Evolutionary conservation across 441 rosid species (phyloP).

Genomic region (Rhodomyrtus psidioides): DNA sequence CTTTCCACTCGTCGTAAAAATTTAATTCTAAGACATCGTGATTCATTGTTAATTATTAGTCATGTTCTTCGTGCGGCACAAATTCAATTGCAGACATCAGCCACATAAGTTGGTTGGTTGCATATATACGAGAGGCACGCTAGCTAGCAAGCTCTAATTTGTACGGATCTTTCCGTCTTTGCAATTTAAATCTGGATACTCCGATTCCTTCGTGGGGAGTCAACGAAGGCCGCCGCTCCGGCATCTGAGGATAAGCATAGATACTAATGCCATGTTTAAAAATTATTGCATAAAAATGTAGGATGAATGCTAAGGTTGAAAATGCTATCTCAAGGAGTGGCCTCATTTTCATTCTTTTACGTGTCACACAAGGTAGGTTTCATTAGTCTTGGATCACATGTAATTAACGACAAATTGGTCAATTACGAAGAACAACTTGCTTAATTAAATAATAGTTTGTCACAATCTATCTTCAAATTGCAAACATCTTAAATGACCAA

Average conservation of each 20-base stretch:
- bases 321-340: background rate
- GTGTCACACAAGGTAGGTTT: background rate
- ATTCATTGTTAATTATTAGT: background rate
- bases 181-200: background rate
- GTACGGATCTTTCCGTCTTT: background rate
- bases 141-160: background rate
- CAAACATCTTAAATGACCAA: background rate
- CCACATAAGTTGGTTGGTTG: background rate
- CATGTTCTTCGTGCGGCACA: background rate
- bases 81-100: background rate
- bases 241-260: background rate
- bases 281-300: background rate
- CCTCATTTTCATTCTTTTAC: background rate
- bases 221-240: no score
- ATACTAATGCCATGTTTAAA: background rate
- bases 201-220: no score
- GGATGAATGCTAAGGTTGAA: background rate
- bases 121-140: background rate
- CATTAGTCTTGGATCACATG: background rate
- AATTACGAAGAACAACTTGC: background rate
- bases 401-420: background rate
- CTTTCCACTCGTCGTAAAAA: background rate
- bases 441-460: background rate
- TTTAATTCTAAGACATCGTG: background rate
- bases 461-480: background rate